phyloP scores from a whole-genome alignment of 1,284 basidiomycete genomes.

The Fomitopsis schrenkii region DNA sequence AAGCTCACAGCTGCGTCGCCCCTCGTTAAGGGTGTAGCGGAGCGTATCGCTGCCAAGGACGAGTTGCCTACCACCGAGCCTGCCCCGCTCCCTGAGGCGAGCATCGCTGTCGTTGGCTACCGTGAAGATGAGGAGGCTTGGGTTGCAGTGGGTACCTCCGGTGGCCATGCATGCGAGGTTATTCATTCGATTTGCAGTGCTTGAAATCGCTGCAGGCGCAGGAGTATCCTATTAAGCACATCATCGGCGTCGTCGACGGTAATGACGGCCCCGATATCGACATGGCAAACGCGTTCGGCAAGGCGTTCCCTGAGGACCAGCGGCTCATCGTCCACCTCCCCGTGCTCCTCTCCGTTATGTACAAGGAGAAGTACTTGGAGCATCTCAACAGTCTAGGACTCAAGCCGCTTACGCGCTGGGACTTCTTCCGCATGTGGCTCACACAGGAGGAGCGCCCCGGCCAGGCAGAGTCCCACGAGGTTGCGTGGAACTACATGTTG shows the following conservation, averaged over 20 bases:
- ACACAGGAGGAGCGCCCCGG: constrained; percentile 9
- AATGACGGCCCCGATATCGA: constrained; percentile 13
- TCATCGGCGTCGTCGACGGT: constrained; percentile 18
- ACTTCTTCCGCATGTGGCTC: constrained; percentile 15
- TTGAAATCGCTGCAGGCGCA: constrained; percentile 15
- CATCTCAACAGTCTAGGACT: constrained; percentile 7
- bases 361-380: constrained; percentile 17
- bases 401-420: constrained; percentile 8
- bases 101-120: constrained; percentile 17
- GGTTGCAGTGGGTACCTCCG: constrained; percentile 9
- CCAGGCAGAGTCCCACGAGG: constrained; percentile 13
- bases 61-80: constrained; percentile 1
- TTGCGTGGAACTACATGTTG: constrained; percentile 14
- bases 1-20: constrained; percentile 7
- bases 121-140: constrained; percentile 16
- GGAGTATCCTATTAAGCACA: constrained; percentile 18
- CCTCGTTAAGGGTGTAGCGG: constrained; percentile 9
- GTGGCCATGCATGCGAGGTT: neutral
- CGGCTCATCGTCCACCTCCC: constrained; percentile 15
- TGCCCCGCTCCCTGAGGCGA: constrained; percentile 11
- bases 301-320: constrained; percentile 16
- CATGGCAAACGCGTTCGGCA: constrained; percentile 15
- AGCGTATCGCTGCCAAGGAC: constrained; percentile 8
- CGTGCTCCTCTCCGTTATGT: constrained; percentile 16
- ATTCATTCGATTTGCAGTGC: constrained; percentile 6